These are phyloP conservation scores for Diaporthe velutina DNA, from an alignment of 2,329 filamentous ascomycete species.

Conservation along the genomic window DNA sequence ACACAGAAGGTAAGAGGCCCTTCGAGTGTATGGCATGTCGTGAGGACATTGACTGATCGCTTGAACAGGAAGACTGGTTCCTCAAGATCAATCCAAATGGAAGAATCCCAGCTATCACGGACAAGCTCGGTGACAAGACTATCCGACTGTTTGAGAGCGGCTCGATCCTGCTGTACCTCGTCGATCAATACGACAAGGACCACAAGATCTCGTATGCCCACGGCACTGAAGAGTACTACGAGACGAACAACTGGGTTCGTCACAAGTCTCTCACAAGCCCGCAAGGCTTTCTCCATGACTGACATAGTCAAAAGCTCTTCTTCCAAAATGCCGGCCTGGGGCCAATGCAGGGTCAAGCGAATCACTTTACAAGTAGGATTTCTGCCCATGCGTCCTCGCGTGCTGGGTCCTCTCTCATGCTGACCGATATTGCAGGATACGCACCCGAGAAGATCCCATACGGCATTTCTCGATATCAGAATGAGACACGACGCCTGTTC, in stretches of 20 bases:
- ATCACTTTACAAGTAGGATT: slow-evolving; percentile 78
- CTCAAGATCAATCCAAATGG: slow-evolving; percentile 79
- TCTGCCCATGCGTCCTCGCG: no score
- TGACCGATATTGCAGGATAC: slow-evolving; percentile 63
- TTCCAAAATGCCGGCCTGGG: slow-evolving; percentile 87
- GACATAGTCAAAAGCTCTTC: slow-evolving; percentile 59
- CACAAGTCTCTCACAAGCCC: not conserved
- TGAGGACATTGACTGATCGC: not conserved
- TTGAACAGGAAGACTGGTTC: slow-evolving; percentile 68
- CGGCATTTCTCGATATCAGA: slow-evolving; percentile 84
- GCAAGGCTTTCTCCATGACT: not conserved
- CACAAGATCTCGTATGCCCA: slow-evolving; percentile 83
- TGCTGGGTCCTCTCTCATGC: not conserved
- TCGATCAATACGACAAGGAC: slow-evolving; percentile 81
- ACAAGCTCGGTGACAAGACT: slow-evolving; percentile 78
- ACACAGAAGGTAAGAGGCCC: slow-evolving; percentile 63
- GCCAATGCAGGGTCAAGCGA: slow-evolving; percentile 86
- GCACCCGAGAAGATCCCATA: slow-evolving; percentile 87
- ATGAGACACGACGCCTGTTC: slow-evolving; percentile 88
- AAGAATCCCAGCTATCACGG: slow-evolving; percentile 82
- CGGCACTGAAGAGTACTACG: slow-evolving; percentile 80
- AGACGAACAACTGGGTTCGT: slow-evolving; percentile 79
- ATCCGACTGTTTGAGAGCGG: slow-evolving; percentile 85
- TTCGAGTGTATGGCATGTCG: not conserved
- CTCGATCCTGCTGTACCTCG: slow-evolving; percentile 83